A percentile compares a stretch with the other conserved stretches of the same genome.
These are phyloP conservation scores for Alnus rubra DNA, from an alignment of 306 rosid genomes.

Conservation along the genomic window DNA sequence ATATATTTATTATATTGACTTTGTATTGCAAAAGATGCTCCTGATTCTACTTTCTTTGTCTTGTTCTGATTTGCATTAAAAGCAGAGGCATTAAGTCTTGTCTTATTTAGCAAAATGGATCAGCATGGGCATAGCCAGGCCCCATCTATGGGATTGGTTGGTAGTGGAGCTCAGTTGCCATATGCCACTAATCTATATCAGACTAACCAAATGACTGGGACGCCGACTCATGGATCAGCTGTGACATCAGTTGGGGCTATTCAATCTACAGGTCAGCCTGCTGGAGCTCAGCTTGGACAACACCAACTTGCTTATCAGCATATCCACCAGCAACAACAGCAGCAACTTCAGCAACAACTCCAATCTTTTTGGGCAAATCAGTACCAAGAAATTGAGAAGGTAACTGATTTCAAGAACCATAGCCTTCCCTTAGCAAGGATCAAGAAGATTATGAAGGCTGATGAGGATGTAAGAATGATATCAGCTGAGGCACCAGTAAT, in stretches of 20 bases:
- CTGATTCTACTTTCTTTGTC: conserved; percentile 1
- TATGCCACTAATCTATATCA: conserved; percentile 45
- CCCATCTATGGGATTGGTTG: conserved; percentile 42
- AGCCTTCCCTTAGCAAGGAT: conserved; percentile 78
- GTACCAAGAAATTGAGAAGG: conserved; percentile 59
- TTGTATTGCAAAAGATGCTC: neutral
- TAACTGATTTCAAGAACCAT: conserved; percentile 70
- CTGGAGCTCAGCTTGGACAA: conserved; percentile 54
- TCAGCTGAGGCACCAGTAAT: conserved; percentile 74
- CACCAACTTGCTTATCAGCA: conserved; percentile 67
- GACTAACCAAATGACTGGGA: conserved; percentile 38
- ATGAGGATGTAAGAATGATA: conserved; percentile 76
- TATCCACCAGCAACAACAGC: conserved; percentile 54
- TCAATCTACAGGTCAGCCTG: conserved; percentile 47
- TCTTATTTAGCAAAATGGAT: conserved; percentile 36
- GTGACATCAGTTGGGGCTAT: conserved; percentile 37
- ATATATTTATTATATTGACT: neutral
- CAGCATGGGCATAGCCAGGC: conserved; percentile 42
- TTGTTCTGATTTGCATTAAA: neutral
- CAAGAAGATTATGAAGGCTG: conserved; percentile 78
- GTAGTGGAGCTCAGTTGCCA: conserved; percentile 40
- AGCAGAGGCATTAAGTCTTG: conserved; percentile 18
- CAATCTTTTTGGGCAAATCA: conserved; percentile 59
- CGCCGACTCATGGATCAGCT: conserved; percentile 30
- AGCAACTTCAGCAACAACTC: conserved; percentile 62